Evolutionary conservation across 768 basidiomycete genomes (phyloP).

Genomic region (Auriculariales sp.): DNA sequence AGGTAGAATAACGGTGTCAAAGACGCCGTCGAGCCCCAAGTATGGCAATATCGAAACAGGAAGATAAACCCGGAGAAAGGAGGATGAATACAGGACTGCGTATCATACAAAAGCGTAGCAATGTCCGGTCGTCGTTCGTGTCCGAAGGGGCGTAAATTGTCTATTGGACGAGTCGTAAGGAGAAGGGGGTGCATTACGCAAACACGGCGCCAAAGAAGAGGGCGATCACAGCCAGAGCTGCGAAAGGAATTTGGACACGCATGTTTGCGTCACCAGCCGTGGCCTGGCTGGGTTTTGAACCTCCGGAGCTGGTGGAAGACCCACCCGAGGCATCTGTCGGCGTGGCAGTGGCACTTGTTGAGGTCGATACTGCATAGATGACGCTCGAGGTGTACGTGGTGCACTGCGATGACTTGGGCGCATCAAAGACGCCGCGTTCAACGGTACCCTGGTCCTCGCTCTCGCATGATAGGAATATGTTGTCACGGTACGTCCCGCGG

Average conservation of each 20-base stretch:
- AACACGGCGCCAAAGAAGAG: slow-evolving; percentile 1
- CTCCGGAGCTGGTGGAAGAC: too few relatives aligned
- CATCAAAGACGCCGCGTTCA: neutral
- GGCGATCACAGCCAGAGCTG: neutral
- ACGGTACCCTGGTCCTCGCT: slow-evolving; percentile 13
- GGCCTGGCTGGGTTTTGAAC: too few relatives aligned
- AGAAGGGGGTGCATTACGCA: neutral
- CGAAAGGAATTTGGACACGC: neutral
- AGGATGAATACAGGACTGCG: too few relatives aligned
- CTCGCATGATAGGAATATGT: slow-evolving; percentile 11
- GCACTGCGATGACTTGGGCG: slow-evolving; percentile 3
- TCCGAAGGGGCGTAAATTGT: too few relatives aligned
- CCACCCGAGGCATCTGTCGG: neutral
- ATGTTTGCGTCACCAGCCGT: neutral
- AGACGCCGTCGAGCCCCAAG: too few relatives aligned
- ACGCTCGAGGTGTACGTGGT: neutral
- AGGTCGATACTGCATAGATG: slow-evolving; percentile 1
- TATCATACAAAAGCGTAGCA: too few relatives aligned
- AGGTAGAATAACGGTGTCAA: too few relatives aligned
- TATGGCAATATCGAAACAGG: too few relatives aligned
- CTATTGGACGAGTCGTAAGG: too few relatives aligned
- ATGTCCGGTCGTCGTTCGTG: too few relatives aligned
- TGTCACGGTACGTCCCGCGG: slow-evolving; percentile 11
- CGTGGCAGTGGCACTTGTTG: neutral
- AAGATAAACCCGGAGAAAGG: too few relatives aligned